phyloP scores from a whole-genome alignment of 2,329 filamentous ascomycete genomes.

The Biscogniauxia marginata region DNA sequence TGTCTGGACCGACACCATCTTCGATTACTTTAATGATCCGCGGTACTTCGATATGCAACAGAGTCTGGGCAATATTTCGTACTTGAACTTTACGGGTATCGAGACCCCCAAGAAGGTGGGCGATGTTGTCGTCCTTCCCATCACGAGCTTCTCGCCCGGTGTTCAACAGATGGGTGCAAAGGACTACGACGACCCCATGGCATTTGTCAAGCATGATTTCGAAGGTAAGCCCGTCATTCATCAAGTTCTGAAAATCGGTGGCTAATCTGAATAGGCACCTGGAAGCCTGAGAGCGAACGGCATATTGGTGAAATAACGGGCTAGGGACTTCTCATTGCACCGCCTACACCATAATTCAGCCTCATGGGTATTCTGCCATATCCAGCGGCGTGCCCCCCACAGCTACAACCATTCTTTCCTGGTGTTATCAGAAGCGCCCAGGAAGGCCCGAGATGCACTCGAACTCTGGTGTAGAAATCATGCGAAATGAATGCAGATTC shows the following conservation, averaged over 20 bases:
- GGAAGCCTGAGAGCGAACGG: constrained; percentile 71
- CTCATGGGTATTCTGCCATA: constrained; percentile 3
- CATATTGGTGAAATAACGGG: constrained; percentile 58
- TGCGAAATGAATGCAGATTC: background rate
- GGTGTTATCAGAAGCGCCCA: too few species aligned
- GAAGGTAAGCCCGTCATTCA: constrained; percentile 62
- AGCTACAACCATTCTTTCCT: too few species aligned
- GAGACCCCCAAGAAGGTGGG: constrained; percentile 80
- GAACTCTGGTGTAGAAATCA: background rate
- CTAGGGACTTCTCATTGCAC: constrained; percentile 25
- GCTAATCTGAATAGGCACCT: constrained; percentile 56
- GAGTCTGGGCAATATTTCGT: constrained; percentile 74
- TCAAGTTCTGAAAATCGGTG: background rate
- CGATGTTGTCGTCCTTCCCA: constrained; percentile 89
- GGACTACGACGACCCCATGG: constrained; percentile 88
- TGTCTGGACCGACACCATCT: constrained; percentile 89
- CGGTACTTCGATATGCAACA: constrained; percentile 80
- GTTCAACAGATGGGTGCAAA: constrained; percentile 90
- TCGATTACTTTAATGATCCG: constrained; percentile 89
- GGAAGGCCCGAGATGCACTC: too few species aligned
- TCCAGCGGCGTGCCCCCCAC: too few species aligned
- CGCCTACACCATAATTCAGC: constrained; percentile 16
- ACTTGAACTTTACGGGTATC: constrained; percentile 87
- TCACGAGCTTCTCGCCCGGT: constrained; percentile 95
- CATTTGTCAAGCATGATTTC: constrained; percentile 96